phyloP scores from a whole-genome alignment of 2,329 filamentous ascomycete species.

The Pestalotiopsis sp. region DNA sequence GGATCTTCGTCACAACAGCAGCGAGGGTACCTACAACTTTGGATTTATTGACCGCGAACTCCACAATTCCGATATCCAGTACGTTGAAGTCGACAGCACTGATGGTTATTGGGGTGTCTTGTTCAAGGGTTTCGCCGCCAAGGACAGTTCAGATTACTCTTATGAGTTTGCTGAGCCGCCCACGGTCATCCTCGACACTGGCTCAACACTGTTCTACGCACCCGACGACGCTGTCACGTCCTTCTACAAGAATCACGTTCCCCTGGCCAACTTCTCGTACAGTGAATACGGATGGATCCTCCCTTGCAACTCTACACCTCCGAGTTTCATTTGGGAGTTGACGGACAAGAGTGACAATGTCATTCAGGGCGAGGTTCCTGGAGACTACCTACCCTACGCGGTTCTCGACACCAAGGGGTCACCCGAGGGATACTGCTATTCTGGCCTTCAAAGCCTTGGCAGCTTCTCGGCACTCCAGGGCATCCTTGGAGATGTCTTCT shows the following conservation, averaged over 20 bases:
- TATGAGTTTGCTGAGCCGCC: constrained; percentile 41
- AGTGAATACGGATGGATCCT: constrained; percentile 55
- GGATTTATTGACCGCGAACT: constrained; percentile 46
- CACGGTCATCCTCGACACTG: constrained; percentile 67
- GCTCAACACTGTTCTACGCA: constrained; percentile 67
- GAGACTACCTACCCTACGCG: constrained; percentile 58
- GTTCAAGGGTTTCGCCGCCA: constrained; percentile 38
- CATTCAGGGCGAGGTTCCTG: constrained; percentile 56
- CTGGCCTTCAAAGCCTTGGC: constrained; percentile 68
- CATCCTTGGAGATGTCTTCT: constrained; percentile 78
- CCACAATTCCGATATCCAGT: constrained; percentile 44
- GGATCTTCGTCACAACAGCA: constrained; percentile 50
- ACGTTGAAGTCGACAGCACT: constrained; percentile 51
- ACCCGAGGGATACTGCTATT: constrained; percentile 58
- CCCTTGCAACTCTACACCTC: constrained; percentile 59
- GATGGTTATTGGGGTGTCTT: constrained; percentile 48
- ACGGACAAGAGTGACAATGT: constrained; percentile 43
- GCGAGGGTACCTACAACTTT: constrained; percentile 51
- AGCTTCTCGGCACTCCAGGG: constrained; percentile 52
- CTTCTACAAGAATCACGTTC: constrained; percentile 60
- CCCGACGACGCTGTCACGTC: constrained; percentile 55
- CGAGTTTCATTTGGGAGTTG: constrained; percentile 58
- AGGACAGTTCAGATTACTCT: constrained; percentile 30
- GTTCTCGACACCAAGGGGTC: constrained; percentile 44
- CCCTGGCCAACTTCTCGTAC: constrained; percentile 51